Conservation (phyloP, 2,329 filamentous ascomycete genomes). For the Juglanconis sp. region DNA sequence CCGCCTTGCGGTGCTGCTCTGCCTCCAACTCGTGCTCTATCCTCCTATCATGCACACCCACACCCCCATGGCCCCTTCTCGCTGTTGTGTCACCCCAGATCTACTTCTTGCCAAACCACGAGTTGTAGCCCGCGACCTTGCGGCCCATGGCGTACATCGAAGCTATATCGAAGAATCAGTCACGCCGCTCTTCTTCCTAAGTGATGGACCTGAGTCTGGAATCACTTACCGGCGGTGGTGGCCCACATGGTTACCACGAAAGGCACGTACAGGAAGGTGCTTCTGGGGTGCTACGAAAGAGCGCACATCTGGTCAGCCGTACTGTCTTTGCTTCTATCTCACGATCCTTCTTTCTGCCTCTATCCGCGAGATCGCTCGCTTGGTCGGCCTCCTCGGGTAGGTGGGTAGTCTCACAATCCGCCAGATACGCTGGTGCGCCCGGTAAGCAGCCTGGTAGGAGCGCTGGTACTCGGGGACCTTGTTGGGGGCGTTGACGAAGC, state of each 20-base stretch:
- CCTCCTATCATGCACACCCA: conserved; percentile 5
- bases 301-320: conserved; percentile 25
- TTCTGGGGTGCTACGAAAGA: conserved; percentile 56
- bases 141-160: conserved; percentile 71
- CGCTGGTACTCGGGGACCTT: conserved; percentile 72
- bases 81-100: background rate
- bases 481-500: conserved; percentile 70
- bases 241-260: conserved; percentile 66
- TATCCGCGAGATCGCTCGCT: background rate
- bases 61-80: background rate
- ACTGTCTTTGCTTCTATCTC: background rate
- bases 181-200: background rate
- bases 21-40: conserved; percentile 5
- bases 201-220: background rate
- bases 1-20: conserved; percentile 9
- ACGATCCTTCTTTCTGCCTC: background rate
- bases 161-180: conserved; percentile 34
- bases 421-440: conserved; percentile 68
- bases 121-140: conserved; percentile 75
- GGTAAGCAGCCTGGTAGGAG: conserved; percentile 71
- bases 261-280: conserved; percentile 62
- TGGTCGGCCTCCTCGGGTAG: background rate
- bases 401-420: conserved; percentile 61
- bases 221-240: conserved; percentile 56
- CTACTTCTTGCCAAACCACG: conserved; percentile 64